These are phyloP conservation scores for Fraxinus paxiana DNA, from an alignment of 305 asterid species.

Conservation along the genomic window DNA sequence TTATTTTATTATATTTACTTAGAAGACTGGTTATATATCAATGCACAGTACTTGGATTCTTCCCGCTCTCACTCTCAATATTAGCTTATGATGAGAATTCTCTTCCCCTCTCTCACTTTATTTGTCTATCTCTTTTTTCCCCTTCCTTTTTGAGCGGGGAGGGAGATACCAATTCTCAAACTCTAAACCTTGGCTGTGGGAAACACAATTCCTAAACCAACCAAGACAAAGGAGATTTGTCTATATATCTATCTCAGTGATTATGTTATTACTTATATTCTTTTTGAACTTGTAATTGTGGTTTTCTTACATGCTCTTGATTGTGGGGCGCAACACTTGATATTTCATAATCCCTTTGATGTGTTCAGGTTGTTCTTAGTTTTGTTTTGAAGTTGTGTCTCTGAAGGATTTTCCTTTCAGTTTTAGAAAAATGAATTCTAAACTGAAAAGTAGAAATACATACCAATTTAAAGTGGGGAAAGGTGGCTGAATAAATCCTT, in stretches of 20 bases:
- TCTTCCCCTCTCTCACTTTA: not conserved
- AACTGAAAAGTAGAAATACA: not conserved
- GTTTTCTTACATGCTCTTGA: not conserved
- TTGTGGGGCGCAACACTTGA: not conserved
- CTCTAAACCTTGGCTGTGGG: not conserved
- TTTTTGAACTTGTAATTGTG: not conserved
- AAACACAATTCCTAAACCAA: not conserved
- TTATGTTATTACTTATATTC: not conserved
- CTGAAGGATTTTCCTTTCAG: not conserved
- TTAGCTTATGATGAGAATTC: not conserved
- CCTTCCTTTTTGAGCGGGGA: too few species aligned
- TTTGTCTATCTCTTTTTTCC: not conserved
- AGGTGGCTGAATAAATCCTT: not conserved
- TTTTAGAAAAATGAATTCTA: not conserved
- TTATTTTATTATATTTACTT: conserved; percentile 15
- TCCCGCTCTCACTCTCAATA: conserved; percentile 12
- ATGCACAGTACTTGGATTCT: conserved; percentile 14
- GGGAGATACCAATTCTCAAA: not conserved
- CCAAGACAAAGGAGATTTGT: not conserved
- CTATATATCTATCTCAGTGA: not conserved
- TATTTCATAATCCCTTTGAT: not conserved
- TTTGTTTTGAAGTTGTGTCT: not conserved
- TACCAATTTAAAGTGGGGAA: not conserved
- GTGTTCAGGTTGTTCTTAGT: not conserved
- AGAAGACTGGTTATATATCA: conserved; percentile 10